Evolutionary conservation across 225 moss, liverwort and hornwort species (phyloP).

Genomic region (Bryum argenteum): DNA sequence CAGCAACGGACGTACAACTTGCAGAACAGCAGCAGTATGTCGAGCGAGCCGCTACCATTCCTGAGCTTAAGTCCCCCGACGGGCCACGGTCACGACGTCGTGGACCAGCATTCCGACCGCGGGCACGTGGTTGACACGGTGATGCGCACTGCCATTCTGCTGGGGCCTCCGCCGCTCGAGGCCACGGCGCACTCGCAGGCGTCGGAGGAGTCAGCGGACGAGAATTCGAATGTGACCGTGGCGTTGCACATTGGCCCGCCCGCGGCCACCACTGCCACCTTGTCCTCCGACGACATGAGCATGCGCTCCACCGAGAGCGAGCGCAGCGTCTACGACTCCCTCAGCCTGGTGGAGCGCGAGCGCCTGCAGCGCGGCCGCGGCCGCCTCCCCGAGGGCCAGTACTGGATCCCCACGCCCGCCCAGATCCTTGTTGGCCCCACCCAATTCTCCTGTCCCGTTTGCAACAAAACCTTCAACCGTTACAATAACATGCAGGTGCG

Average conservation of each 20-base stretch:
- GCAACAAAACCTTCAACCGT: conserved; percentile 93
- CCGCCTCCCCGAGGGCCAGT: conserved; percentile 79
- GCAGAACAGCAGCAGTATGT: conserved; percentile 42
- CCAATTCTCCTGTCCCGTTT: conserved; percentile 94
- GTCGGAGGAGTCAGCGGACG: conserved; percentile 63
- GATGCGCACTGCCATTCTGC: conserved; percentile 75
- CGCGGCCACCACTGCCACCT: neutral
- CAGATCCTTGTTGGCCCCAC: conserved; percentile 97
- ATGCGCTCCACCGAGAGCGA: conserved; percentile 48
- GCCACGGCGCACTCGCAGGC: conserved; percentile 33
- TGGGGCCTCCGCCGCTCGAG: conserved; percentile 45
- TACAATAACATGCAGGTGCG: conserved; percentile 97
- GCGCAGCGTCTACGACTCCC: conserved; percentile 49
- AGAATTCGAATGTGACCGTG: conserved; percentile 73
- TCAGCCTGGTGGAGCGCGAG: conserved; percentile 63
- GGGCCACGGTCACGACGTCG: conserved; percentile 35
- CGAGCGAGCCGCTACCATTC: conserved; percentile 73
- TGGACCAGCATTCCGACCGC: conserved; percentile 7
- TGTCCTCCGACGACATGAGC: conserved; percentile 56
- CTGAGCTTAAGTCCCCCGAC: conserved; percentile 88
- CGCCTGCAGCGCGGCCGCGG: conserved; percentile 75
- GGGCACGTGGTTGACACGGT: conserved; percentile 29
- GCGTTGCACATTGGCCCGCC: conserved; percentile 92
- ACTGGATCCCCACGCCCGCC: conserved; percentile 96
- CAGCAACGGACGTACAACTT: conserved; percentile 48